These are phyloP conservation scores for Penicillium sp. DNA, from an alignment of 2,329 filamentous ascomycete genomes.

Conservation along the genomic window DNA sequence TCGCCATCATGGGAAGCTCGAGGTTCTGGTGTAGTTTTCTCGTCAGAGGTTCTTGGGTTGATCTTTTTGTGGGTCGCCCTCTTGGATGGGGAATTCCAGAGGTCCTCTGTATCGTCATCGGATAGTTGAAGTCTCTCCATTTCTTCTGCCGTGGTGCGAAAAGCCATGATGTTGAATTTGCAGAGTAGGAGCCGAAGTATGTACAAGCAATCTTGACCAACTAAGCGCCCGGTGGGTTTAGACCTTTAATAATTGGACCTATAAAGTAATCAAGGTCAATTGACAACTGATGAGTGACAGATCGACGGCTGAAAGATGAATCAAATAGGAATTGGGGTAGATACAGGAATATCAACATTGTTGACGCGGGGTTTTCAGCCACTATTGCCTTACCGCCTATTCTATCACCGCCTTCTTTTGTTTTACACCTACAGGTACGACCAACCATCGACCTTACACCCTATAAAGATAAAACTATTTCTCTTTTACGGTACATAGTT, in stretches of 20 bases:
- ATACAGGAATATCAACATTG: constrained; percentile 16
- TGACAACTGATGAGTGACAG: neutral
- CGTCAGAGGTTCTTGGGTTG: constrained; percentile 35
- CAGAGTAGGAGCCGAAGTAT: neutral
- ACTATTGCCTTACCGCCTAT: neutral
- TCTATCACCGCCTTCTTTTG: too few species aligned
- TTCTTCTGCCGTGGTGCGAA: constrained; percentile 43
- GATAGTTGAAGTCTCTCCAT: constrained; percentile 53
- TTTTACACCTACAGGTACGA: too few species aligned
- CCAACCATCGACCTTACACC: too few species aligned
- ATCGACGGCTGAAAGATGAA: neutral
- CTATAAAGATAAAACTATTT: too few species aligned
- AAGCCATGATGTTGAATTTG: constrained; percentile 30
- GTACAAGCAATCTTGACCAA: neutral
- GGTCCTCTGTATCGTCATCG: constrained; percentile 55
- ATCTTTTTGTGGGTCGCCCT: constrained; percentile 31
- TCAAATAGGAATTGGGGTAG: neutral
- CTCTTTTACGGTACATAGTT: too few species aligned
- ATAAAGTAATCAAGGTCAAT: neutral
- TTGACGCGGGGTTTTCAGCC: constrained; percentile 13
- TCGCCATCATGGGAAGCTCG: constrained; percentile 41
- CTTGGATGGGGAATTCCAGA: constrained; percentile 58
- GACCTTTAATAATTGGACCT: neutral
- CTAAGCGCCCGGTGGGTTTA: neutral
- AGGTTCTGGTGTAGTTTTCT: constrained; percentile 24